These are phyloP conservation scores for Inga leiocalycina DNA, from an alignment of 306 rosid species.

Conservation along the genomic window DNA sequence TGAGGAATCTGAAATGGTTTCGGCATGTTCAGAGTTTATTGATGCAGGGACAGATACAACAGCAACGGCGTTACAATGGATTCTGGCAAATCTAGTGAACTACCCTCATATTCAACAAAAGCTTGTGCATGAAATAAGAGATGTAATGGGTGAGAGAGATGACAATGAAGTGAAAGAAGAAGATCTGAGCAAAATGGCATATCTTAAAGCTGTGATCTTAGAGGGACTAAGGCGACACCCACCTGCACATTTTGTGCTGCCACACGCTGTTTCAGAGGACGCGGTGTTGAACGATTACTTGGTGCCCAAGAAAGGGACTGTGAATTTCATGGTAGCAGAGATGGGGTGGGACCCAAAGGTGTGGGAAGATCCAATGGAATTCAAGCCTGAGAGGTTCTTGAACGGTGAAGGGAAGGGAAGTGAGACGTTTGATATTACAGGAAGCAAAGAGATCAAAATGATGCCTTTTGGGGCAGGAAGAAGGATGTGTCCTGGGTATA, in stretches of 20 bases:
- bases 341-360: constrained; percentile 10
- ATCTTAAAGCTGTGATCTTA: constrained; percentile 3
- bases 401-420: neutral
- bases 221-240: constrained; percentile 19
- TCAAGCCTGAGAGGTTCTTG: constrained; percentile 7
- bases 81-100: constrained; percentile 10
- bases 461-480: neutral
- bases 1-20: neutral
- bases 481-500: neutral
- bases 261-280: neutral
- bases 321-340: constrained; percentile 7
- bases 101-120: neutral
- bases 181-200: neutral
- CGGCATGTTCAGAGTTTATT: neutral
- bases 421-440: neutral
- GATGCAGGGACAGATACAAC: constrained; percentile 8
- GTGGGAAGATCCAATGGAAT: constrained; percentile 12
- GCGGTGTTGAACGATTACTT: neutral
- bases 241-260: neutral
- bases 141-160: neutral
- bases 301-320: neutral
- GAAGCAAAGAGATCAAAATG: neutral
- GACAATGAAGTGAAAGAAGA: neutral
- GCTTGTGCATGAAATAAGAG: neutral
- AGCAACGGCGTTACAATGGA: neutral